Evolutionary conservation across 495 filamentous ascomycete genomes (phyloP).

Genomic region (Hapsidospora chrysogenum): DNA sequence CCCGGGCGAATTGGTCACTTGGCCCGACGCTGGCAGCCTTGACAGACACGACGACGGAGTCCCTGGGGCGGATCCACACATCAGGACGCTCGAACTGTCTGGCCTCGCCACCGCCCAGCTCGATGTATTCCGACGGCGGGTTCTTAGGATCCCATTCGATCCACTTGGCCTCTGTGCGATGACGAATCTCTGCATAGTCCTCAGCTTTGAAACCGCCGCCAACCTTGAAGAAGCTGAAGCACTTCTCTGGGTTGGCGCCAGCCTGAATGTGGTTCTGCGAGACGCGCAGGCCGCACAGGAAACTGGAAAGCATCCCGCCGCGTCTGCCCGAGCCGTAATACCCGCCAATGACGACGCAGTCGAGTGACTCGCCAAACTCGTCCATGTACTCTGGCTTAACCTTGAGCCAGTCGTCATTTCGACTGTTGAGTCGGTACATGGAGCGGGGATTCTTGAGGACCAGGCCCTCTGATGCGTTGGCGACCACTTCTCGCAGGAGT

Average conservation of each 20-base stretch:
- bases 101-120: slow-evolving; percentile 59
- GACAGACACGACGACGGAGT: slow-evolving; percentile 73
- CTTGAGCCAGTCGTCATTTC: slow-evolving; percentile 97
- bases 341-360: slow-evolving; percentile 77
- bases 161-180: slow-evolving; percentile 87
- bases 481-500: slow-evolving; percentile 64
- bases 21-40: slow-evolving; percentile 71
- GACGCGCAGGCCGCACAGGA: slow-evolving; percentile 70
- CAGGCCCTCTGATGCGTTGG: slow-evolving; percentile 76
- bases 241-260: slow-evolving; percentile 48
- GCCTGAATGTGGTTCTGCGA: slow-evolving; percentile 46
- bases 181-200: slow-evolving; percentile 68
- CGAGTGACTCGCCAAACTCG: slow-evolving; percentile 86
- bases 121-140: slow-evolving; percentile 66
- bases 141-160: slow-evolving; percentile 62
- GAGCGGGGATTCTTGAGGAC: slow-evolving; percentile 90
- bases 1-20: slow-evolving; percentile 62
- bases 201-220: slow-evolving; percentile 78
- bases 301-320: slow-evolving; percentile 69
- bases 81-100: slow-evolving; percentile 68
- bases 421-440: slow-evolving; percentile 70
- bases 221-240: slow-evolving; percentile 88
- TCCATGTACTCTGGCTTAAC: slow-evolving; percentile 98
- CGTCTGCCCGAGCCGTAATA: slow-evolving; percentile 81
- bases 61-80: slow-evolving; percentile 81